Evolutionary conservation across 441 rosid genomes (phyloP), one percentile per base, ranked within the genome.

Genomic region (Omphalea diandra): DNA sequence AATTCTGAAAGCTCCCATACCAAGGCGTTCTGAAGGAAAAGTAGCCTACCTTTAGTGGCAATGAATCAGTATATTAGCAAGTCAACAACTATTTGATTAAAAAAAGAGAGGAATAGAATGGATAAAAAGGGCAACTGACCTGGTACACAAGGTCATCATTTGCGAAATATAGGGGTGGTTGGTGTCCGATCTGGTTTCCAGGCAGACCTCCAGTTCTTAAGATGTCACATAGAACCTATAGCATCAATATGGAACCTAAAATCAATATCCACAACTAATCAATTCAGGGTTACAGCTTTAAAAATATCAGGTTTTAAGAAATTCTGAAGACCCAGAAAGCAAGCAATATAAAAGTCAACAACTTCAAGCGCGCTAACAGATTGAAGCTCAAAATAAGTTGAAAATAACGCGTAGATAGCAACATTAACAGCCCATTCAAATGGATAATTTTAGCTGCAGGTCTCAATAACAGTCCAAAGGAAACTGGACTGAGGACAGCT

Each of bases 111-210:
- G 11, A 49, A 49, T 27, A 68, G 2, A 47, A 62, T 24, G 29
- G 31, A 20, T 12, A 63, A 53, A 18, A 20, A 9, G 44, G 2
- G 43, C 1, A 44, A 60, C 63, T 22, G 70, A 83, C 90, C 88
- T 84, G 88, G 80, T 85, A 87, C 70, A 84, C 82, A 61, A 87
- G 87, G 75, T 85, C 88, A 55, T 87, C 90, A 57, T 87, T 87
- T 15, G 92, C 87, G 67, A 87, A 85, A 79, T 80, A 83, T 52
- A 85, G 41, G 58, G 81, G 82, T 31, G 83, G 86, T 66, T 82
- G 89, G 52, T 20, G 55, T 44, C 84, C 79, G 71, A 61, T 70
- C 40, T 27, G 22, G 65, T 62, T 76, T 69, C 87, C 85, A 10
- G 75, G 83, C 73, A 85, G 74, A 38, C 88, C 88, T 58, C 84